These are phyloP conservation scores for Stagonosporopsis vannaccii DNA, from an alignment of 2,329 filamentous ascomycete species.

Conservation along the genomic window DNA sequence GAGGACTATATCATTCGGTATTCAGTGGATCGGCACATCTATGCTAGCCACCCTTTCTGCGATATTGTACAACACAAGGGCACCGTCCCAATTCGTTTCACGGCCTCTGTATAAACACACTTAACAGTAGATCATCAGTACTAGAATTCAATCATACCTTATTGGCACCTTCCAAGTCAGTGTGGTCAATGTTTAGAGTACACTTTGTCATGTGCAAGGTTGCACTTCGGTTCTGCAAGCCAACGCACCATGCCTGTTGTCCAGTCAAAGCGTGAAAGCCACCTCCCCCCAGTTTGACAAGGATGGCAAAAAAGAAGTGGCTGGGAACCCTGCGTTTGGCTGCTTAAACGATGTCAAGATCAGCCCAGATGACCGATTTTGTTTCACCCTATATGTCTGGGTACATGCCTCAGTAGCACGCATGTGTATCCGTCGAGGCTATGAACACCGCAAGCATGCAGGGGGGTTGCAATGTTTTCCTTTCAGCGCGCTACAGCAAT, in stretches of 20 bases:
- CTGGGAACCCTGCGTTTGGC: conserved; percentile 25
- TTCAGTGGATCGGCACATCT: conserved; percentile 6
- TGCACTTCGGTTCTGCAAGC: conserved; percentile 37
- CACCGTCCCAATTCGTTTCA: conserved; percentile 29
- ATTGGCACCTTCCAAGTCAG: conserved; percentile 20
- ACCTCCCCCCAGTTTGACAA: conserved; percentile 33
- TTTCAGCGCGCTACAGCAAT: conserved; percentile 27
- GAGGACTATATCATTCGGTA: conserved; percentile 31
- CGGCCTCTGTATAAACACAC: conserved; percentile 50
- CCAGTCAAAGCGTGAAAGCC: conserved; percentile 33
- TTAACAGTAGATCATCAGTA: conserved; percentile 45
- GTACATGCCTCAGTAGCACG: conserved; percentile 31
- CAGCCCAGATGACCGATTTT: conserved; percentile 33
- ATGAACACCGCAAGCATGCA: conserved; percentile 23
- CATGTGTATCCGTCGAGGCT: conserved; percentile 16
- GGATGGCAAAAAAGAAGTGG: conserved; percentile 28
- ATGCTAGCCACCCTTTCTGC: conserved; percentile 23
- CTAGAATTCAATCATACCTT: conserved; percentile 31
- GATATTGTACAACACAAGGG: conserved; percentile 46
- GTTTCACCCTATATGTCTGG: conserved; percentile 37
- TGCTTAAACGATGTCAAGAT: conserved; percentile 24
- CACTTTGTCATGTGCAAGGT: conserved; percentile 30
- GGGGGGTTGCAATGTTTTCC: conserved; percentile 30
- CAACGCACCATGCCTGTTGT: conserved; percentile 28
- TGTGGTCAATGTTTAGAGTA: conserved; percentile 6